A percentile compares a stretch with the other conserved stretches of the same genome.
phyloP scores from a whole-genome alignment of 345 rosid genomes.

The Moricandia moricandioides region DNA sequence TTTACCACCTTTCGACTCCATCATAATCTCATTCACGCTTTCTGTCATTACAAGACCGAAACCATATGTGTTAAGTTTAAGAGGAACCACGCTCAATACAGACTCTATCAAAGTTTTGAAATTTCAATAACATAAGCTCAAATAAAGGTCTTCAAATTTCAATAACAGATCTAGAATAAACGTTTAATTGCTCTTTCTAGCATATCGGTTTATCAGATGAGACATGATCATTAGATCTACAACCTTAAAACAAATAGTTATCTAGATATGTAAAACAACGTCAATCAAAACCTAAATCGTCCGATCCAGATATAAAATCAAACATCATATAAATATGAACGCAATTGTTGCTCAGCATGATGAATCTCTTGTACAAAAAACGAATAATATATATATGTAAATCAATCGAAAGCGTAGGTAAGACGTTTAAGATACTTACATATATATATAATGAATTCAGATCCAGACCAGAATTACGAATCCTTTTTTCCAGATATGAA shows the following conservation, averaged over 20 bases:
- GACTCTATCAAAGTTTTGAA: background rate
- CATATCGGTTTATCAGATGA: background rate
- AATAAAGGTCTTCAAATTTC: too few relatives aligned
- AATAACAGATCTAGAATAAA: background rate
- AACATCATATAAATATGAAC: too few relatives aligned
- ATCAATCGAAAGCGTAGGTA: too few relatives aligned
- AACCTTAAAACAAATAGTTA: too few relatives aligned
- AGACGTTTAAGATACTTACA: slow-evolving; percentile 15
- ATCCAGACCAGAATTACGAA: background rate
- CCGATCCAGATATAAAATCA: background rate
- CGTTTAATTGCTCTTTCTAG: background rate
- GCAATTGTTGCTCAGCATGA: too few relatives aligned
- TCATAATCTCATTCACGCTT: slow-evolving; percentile 75
- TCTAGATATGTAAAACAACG: too few relatives aligned
- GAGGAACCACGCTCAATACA: background rate
- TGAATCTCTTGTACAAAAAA: background rate
- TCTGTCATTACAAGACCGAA: slow-evolving; percentile 11
- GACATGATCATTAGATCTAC: background rate
- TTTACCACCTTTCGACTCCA: slow-evolving; percentile 94
- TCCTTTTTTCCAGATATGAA: slow-evolving; percentile 22
- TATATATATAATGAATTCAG: background rate
- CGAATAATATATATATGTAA: background rate
- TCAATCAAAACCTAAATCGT: background rate
- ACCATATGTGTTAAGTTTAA: background rate
- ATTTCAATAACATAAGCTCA: too few relatives aligned